Evolutionary conservation across 371 early-diverging fungal genomes (phyloP).

Genomic region (Funneliformis caledonium): DNA sequence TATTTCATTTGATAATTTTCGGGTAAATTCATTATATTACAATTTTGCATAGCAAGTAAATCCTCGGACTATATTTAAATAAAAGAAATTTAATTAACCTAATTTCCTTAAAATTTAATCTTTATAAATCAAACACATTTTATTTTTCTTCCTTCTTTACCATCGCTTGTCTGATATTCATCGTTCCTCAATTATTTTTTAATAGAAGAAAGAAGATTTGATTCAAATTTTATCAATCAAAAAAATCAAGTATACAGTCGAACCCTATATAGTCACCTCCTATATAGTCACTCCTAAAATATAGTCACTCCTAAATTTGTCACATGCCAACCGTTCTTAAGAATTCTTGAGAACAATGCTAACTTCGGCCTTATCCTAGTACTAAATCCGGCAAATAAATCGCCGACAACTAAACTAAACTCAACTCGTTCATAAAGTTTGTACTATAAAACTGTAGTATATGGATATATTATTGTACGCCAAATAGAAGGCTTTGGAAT

Average conservation of each 20-base stretch:
- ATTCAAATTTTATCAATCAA: neutral
- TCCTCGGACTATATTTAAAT: slow-evolving; percentile 65
- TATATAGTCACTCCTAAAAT: too few relatives aligned
- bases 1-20: slow-evolving; percentile 99
- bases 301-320: too few relatives aligned
- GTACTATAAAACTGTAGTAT: neutral
- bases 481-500: too few relatives aligned
- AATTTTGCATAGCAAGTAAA: slow-evolving; percentile 88
- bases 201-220: neutral
- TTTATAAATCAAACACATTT: neutral
- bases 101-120: neutral
- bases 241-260: neutral
- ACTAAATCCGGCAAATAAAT: too few relatives aligned
- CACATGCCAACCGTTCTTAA: too few relatives aligned
- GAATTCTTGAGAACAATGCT: too few relatives aligned
- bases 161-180: slow-evolving; percentile 73
- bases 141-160: slow-evolving; percentile 46
- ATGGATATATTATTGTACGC: neutral
- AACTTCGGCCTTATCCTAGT: too few relatives aligned
- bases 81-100: neutral
- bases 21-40: slow-evolving; percentile 95
- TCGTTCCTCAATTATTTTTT: slow-evolving; percentile 30
- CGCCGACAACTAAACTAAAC: neutral
- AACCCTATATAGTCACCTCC: too few relatives aligned
- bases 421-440: neutral